Percentiles rank a stretch among this genome's conserved stretches.
Evolutionary conservation across 257 asterid genomes (phyloP).

Genomic region (Solanum sparsipilum): DNA sequence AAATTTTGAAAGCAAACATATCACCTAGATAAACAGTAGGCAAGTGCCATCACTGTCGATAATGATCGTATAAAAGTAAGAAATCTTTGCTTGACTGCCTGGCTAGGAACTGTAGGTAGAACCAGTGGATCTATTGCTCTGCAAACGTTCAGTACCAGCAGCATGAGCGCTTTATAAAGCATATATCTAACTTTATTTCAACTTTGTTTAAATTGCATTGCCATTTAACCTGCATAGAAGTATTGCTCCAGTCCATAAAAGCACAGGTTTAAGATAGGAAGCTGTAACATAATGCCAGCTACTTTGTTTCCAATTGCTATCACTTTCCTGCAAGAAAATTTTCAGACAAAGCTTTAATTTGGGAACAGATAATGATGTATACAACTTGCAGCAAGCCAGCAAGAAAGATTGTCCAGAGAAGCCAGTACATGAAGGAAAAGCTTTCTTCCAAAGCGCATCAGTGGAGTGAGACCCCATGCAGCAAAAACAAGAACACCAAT

Average conservation of each 20-base stretch:
- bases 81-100: slow-evolving; percentile 68
- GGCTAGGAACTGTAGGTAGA: slow-evolving; percentile 77
- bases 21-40: slow-evolving; percentile 86
- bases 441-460: slow-evolving; percentile 53
- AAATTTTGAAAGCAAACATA: not conserved
- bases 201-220: not conserved
- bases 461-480: slow-evolving; percentile 82
- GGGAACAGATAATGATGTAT: not conserved
- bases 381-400: not conserved
- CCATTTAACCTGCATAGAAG: slow-evolving; percentile 75
- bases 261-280: slow-evolving; percentile 70
- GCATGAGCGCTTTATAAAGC: not conserved
- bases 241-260: slow-evolving; percentile 76
- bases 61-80: slow-evolving; percentile 74
- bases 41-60: slow-evolving; percentile 87
- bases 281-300: slow-evolving; percentile 49
- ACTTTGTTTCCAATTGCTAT: slow-evolving; percentile 80
- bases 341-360: not conserved
- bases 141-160: slow-evolving; percentile 9
- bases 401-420: not conserved
- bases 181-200: not conserved
- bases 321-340: slow-evolving; percentile 48
- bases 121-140: slow-evolving; percentile 79
- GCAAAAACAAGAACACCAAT: slow-evolving; percentile 54
- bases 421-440: slow-evolving; percentile 46